These are phyloP conservation scores for Pseudogymnoascus sp. DNA, from an alignment of 2,329 filamentous ascomycete genomes.

Conservation along the genomic window DNA sequence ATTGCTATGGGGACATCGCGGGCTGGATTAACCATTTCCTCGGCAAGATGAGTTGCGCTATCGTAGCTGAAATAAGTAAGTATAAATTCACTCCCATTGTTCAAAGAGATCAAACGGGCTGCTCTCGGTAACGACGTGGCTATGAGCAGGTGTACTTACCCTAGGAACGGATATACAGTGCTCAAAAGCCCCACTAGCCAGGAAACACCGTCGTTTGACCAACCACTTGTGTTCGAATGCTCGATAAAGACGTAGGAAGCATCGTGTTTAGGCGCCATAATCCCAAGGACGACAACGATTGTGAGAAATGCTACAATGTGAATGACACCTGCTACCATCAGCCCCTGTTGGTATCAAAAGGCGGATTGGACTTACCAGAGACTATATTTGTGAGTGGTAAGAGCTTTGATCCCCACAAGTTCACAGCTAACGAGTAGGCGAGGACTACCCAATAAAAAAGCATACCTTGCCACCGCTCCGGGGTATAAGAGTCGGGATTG, in stretches of 20 bases:
- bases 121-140: neutral
- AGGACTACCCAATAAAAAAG: slow-evolving; percentile 19
- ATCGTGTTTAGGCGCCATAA: neutral
- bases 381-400: neutral
- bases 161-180: slow-evolving; percentile 32
- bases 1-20: neutral
- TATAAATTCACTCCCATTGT: neutral
- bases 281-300: neutral
- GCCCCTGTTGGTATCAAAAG: neutral
- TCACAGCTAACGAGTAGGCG: neutral
- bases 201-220: slow-evolving; percentile 35
- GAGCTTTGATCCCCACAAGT: neutral
- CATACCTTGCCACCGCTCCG: slow-evolving; percentile 37
- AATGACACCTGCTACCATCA: neutral
- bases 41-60: neutral
- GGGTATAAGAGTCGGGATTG: slow-evolving; percentile 30
- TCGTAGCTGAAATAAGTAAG: neutral
- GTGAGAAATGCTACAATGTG: neutral
- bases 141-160: slow-evolving; percentile 12
- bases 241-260: slow-evolving; percentile 34
- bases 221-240: slow-evolving; percentile 38
- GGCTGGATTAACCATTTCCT: neutral
- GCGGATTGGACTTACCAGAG: neutral
- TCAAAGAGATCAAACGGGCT: neutral
- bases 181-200: slow-evolving; percentile 39